Conservation (phyloP, 1,139 yeast genomes). For the Torulaspora pretoriensis region DNA sequence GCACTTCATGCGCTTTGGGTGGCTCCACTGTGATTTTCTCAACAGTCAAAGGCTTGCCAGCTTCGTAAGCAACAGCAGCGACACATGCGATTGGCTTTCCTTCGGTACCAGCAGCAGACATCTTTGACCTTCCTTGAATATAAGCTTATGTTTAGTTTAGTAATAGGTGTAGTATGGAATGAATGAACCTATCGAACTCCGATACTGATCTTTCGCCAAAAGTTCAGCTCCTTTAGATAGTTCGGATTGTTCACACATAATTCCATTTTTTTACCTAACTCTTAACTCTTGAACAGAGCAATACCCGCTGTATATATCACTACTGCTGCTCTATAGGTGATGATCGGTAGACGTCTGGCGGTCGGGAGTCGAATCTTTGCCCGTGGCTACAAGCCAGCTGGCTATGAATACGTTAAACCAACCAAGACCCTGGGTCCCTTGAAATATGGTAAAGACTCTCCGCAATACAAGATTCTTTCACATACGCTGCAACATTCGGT, state of each 20-base stretch:
- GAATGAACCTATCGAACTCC: too few species aligned
- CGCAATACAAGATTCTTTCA: slow-evolving; percentile 42
- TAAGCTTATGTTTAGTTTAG: background rate
- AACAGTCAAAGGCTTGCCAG: slow-evolving; percentile 74
- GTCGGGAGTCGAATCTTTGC: background rate
- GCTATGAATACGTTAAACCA: slow-evolving; percentile 26
- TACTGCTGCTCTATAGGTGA: background rate
- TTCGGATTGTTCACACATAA: too few species aligned
- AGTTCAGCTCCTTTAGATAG: too few species aligned
- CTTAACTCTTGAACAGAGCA: background rate
- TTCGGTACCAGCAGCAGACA: slow-evolving; percentile 22
- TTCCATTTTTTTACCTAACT: too few species aligned
- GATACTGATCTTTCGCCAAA: too few species aligned
- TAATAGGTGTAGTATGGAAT: background rate
- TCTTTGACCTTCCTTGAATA: background rate
- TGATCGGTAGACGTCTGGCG: slow-evolving; percentile 1
- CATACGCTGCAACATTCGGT: slow-evolving; percentile 50
- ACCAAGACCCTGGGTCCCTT: slow-evolving; percentile 24
- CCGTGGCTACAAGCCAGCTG: slow-evolving; percentile 28
- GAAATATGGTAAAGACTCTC: slow-evolving; percentile 33
- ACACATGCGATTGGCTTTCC: slow-evolving; percentile 76
- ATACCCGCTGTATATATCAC: background rate
- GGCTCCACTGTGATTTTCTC: slow-evolving; percentile 90
- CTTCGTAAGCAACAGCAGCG: slow-evolving; percentile 98
- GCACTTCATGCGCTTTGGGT: slow-evolving; percentile 95